These are phyloP conservation scores for Oxytropis ochrocephala DNA, from an alignment of 306 rosid species.

Conservation along the genomic window DNA sequence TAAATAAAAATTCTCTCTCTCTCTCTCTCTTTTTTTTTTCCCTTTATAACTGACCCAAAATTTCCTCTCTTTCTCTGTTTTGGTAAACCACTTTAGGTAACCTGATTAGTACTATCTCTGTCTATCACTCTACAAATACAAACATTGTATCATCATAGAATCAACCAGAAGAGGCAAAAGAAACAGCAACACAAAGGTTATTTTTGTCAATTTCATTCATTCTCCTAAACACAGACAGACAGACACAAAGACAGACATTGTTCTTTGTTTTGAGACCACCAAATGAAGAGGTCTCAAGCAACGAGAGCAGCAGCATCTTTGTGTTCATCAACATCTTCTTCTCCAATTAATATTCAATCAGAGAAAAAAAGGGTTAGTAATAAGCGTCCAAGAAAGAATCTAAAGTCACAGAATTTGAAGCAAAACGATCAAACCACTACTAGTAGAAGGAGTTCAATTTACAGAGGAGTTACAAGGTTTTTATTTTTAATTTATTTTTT, in stretches of 20 bases:
- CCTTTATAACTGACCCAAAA: background rate
- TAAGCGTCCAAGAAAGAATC: slow-evolving; percentile 31
- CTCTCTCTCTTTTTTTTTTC: too few relatives aligned
- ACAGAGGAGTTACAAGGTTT: slow-evolving; percentile 94
- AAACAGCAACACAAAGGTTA: background rate
- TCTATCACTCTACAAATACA: slow-evolving; percentile 6
- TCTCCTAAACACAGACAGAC: background rate
- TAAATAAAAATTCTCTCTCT: background rate
- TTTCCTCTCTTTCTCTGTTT: slow-evolving; percentile 34
- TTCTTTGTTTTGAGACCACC: background rate
- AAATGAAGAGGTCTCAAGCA: slow-evolving; percentile 69
- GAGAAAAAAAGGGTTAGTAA: slow-evolving; percentile 15
- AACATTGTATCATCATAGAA: slow-evolving; percentile 10
- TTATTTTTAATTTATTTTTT: background rate
- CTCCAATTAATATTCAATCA: slow-evolving; percentile 18
- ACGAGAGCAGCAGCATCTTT: slow-evolving; percentile 11
- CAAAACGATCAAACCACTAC: slow-evolving; percentile 4
- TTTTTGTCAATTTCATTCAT: background rate
- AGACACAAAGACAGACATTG: background rate
- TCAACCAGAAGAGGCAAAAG: slow-evolving; percentile 6
- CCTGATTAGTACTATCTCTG: slow-evolving; percentile 27
- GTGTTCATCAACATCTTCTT: slow-evolving; percentile 39
- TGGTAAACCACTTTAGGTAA: slow-evolving; percentile 83
- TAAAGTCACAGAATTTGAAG: slow-evolving; percentile 27
- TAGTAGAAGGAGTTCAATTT: slow-evolving; percentile 67